Base-by-base conservation (phyloP, 2,329 filamentous ascomycete species). In the Geosmithia morbida region DNA sequence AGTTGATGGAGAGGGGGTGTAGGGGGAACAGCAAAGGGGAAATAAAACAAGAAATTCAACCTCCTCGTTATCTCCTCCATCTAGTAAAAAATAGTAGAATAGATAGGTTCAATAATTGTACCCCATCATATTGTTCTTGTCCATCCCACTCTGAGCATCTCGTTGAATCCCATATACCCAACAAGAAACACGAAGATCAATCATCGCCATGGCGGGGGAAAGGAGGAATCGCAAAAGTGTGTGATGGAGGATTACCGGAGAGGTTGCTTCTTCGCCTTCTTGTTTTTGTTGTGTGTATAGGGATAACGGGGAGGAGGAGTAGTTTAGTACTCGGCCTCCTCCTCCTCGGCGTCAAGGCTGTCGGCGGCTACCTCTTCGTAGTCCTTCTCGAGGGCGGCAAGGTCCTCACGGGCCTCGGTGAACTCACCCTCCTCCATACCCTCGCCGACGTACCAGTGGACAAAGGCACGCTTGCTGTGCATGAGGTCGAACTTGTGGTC, bases 351-450 rank as follows among this genome's bases (percentile, higher is more conserved):
- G 55, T 81, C 70, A 53, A 71, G 68, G 54, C 82, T 85, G 66
- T 89, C 85, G 61, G 72, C 77, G 51, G 84, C 85, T 56, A 89
- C 85, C 73, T 89, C 85, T 66, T 88, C 85, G 62, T 90, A 90
- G 59, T 90, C 85, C 71, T 83, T 86, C 74, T 90, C 86, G 33
- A 92, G 72, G 44, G 86, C 86, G 52, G 86, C 86, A 51, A 92
- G 72, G 63, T 92, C 86, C 70, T 92, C 86, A 56, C 86, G 82
- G 51, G 86, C 86, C 67, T 92, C 86, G 52, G 81, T 85, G 71
- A 92, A 92, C 66, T 92, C 86, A 58, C 86, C 86, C 65, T 92
- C 86, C 71, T 92, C 86, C 86, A 92, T 92, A 69, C 86, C 86
- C 70, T 92, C 86, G 54, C 86, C 86, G 47, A 92, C 86, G 55